These are phyloP conservation scores for Dissophora globulifera DNA, from an alignment of 192 early-diverging fungal species.

Conservation along the genomic window DNA sequence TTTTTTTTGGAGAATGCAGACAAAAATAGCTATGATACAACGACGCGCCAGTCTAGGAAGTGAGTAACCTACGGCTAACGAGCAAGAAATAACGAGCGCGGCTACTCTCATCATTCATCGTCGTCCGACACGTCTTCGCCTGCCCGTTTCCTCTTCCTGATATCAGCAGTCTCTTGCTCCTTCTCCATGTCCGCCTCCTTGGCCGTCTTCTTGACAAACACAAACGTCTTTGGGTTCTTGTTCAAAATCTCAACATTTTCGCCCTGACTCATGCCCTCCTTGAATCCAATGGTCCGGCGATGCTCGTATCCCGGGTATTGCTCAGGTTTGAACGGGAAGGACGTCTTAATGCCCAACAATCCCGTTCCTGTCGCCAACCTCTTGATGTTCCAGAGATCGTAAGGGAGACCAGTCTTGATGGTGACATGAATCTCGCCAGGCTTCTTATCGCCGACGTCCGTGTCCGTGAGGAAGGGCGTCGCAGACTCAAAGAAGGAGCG, in stretches of 20 bases:
- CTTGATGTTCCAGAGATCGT: constrained; percentile 88
- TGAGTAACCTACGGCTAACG: too few relatives aligned
- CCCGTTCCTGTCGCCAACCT: constrained; percentile 76
- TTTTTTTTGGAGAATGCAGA: too few relatives aligned
- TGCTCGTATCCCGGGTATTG: constrained; percentile 91
- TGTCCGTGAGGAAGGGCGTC: constrained; percentile 60
- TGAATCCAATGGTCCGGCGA: constrained; percentile 94
- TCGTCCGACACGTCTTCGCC: constrained; percentile 52
- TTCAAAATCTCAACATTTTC: constrained; percentile 84
- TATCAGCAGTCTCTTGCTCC: constrained; percentile 30
- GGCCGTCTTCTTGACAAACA: constrained; percentile 70
- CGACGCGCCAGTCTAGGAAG: too few relatives aligned
- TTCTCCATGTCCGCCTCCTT: constrained; percentile 57
- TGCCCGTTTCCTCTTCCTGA: constrained; percentile 48
- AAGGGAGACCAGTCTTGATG: constrained; percentile 86
- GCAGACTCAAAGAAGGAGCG: constrained; percentile 71
- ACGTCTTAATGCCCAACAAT: constrained; percentile 61
- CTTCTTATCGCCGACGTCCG: constrained; percentile 38
- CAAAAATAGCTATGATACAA: too few relatives aligned
- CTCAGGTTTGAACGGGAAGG: constrained; percentile 71
- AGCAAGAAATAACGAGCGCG: too few relatives aligned
- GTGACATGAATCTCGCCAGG: constrained; percentile 83
- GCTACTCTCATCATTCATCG: constrained; percentile 41
- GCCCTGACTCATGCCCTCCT: constrained; percentile 77
- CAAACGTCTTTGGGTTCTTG: constrained; percentile 72